Evolutionary conservation across 345 rosid genomes (phyloP).

Genomic region (Salix exigua): DNA sequence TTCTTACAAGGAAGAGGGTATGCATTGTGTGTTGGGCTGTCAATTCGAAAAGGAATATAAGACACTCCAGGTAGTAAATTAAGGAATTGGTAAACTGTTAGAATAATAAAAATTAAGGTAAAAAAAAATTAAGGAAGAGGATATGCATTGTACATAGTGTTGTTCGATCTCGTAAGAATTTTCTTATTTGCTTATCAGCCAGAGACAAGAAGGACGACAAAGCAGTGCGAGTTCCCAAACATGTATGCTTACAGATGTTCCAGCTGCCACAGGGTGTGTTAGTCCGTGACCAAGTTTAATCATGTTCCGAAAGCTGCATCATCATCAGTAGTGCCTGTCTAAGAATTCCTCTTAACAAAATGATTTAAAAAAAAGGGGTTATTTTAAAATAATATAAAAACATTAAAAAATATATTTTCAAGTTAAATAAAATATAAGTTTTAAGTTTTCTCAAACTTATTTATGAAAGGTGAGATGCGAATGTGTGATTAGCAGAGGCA

Average conservation of each 20-base stretch:
- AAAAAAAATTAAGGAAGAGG: too few relatives aligned
- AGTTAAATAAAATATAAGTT: too few relatives aligned
- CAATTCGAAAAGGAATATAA: neutral
- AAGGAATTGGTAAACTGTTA: neutral
- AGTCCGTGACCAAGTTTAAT: neutral
- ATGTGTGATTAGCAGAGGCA: too few relatives aligned
- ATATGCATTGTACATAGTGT: too few relatives aligned
- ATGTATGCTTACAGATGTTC: slow-evolving; percentile 4
- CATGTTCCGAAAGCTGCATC: neutral
- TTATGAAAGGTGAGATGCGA: too few relatives aligned
- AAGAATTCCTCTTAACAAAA: too few relatives aligned
- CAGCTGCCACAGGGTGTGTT: neutral
- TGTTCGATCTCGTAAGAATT: neutral
- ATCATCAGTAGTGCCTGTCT: neutral
- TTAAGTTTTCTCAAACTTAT: too few relatives aligned
- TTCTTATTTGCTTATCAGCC: neutral
- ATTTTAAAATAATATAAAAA: too few relatives aligned
- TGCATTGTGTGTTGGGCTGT: neutral
- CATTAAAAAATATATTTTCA: too few relatives aligned
- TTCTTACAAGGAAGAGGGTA: neutral
- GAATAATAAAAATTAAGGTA: neutral
- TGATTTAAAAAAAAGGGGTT: too few relatives aligned
- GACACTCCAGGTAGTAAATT: neutral
- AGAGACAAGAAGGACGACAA: slow-evolving; percentile 19
- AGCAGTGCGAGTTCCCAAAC: slow-evolving; percentile 2